Conservation (phyloP, 2,329 filamentous ascomycete species). For the Bipolaris gigantea region DNA sequence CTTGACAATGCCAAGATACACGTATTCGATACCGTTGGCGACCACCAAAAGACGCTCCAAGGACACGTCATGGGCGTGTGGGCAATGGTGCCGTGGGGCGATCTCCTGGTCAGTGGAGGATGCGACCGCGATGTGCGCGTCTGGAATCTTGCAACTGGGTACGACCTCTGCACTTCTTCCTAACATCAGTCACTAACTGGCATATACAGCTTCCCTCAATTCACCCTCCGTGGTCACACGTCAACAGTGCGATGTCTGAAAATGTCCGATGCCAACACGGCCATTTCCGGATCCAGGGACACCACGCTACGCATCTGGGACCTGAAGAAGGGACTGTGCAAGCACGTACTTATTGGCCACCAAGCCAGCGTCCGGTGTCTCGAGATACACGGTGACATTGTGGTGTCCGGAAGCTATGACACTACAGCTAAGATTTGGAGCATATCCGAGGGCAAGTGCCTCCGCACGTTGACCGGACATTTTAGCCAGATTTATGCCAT, state of each 20-base stretch:
- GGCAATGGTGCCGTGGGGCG: conserved; percentile 99
- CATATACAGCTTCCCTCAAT: conserved; percentile 31
- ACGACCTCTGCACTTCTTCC: conserved; percentile 39
- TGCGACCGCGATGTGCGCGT: conserved; percentile 96
- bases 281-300: conserved; percentile 94
- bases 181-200: conserved; percentile 13
- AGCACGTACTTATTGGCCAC: conserved; percentile 89
- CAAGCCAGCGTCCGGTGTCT: conserved; percentile 94
- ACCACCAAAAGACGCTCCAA: conserved; percentile 83
- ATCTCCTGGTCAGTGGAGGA: conserved; percentile 90
- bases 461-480: conserved; percentile 87
- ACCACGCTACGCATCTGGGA: conserved; percentile 96
- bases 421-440: conserved; percentile 97
- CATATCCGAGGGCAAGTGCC: conserved; percentile 90
- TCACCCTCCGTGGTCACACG: conserved; percentile 85
- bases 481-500: conserved; percentile 99
- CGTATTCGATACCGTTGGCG: conserved; percentile 90
- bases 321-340: conserved; percentile 81
- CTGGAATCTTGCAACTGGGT: conserved; percentile 95
- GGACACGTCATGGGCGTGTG: conserved; percentile 99
- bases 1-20: conserved; percentile 98
- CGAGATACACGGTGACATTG: conserved; percentile 92
- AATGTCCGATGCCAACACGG: conserved; percentile 92
- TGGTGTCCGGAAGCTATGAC: conserved; percentile 98
- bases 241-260: conserved; percentile 96